Evolutionary conservation across 78 protist genomes (phyloP).

Genomic region (Dictyostelium intermedium): DNA sequence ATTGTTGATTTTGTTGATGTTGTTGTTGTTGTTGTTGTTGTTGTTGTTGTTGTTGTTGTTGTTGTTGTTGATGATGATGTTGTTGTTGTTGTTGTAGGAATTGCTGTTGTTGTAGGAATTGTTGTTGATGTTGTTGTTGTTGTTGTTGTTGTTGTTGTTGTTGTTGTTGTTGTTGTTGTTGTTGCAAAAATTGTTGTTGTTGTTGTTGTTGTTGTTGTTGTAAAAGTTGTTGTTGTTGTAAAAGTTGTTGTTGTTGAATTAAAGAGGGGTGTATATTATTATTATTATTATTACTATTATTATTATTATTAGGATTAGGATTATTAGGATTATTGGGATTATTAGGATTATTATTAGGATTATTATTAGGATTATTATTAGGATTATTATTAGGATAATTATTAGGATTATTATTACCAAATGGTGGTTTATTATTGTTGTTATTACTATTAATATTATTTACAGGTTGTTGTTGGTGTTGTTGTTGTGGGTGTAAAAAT

Average conservation of each 20-base stretch:
- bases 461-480: background rate
- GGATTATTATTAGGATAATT: no score
- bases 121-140: background rate
- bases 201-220: background rate
- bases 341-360: no score
- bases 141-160: background rate
- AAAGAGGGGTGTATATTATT: background rate
- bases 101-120: background rate
- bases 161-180: background rate
- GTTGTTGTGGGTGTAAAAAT: background rate
- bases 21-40: background rate
- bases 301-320: no score
- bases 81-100: background rate
- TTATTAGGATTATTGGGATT: no score
- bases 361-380: no score
- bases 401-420: no score
- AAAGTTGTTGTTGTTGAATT: background rate
- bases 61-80: background rate
- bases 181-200: background rate
- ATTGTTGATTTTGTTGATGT: background rate
- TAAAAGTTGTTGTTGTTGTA: background rate
- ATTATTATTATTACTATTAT: no score
- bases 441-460: background rate
- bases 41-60: background rate
- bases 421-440: background rate